These are phyloP conservation scores for Bimuria novae-zelandiae DNA, from an alignment of 2,329 filamentous ascomycete species.

Conservation along the genomic window DNA sequence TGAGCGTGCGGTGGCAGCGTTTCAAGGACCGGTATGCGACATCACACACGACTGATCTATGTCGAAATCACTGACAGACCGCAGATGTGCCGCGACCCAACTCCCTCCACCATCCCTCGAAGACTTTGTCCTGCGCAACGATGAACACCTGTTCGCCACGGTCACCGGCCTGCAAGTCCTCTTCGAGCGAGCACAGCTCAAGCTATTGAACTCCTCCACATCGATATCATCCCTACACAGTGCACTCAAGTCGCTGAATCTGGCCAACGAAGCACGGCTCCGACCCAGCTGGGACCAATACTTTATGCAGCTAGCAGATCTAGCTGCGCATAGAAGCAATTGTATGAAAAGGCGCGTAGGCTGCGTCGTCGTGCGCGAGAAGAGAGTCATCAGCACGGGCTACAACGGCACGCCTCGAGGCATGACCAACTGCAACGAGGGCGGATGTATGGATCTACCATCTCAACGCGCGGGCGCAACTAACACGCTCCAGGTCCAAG, in stretches of 20 bases:
- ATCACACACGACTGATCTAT: not conserved
- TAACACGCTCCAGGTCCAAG: conserved; percentile 55
- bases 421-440: conserved; percentile 87
- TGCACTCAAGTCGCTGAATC: conserved; percentile 73
- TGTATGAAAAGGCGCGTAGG: conserved; percentile 98
- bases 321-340: conserved; percentile 88
- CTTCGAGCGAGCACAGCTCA: conserved; percentile 79
- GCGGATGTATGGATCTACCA: conserved; percentile 68
- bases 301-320: conserved; percentile 94
- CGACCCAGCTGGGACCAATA: conserved; percentile 95
- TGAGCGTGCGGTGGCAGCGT: conserved; percentile 81
- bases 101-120: conserved; percentile 59
- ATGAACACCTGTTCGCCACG: conserved; percentile 74
- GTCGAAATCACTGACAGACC: not conserved
- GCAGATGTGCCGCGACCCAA: conserved; percentile 55
- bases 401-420: conserved; percentile 97
- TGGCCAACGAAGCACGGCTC: conserved; percentile 77
- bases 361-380: conserved; percentile 85
- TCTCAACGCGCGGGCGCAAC: not conserved
- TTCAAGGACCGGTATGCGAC: conserved; percentile 61
- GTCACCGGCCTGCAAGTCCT: conserved; percentile 71
- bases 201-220: conserved; percentile 81
- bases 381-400: conserved; percentile 88
- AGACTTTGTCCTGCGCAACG: conserved; percentile 66
- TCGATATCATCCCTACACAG: conserved; percentile 72